These are phyloP conservation scores for Xanthoconium purpureum DNA, from an alignment of 768 basidiomycete genomes.

Conservation along the genomic window DNA sequence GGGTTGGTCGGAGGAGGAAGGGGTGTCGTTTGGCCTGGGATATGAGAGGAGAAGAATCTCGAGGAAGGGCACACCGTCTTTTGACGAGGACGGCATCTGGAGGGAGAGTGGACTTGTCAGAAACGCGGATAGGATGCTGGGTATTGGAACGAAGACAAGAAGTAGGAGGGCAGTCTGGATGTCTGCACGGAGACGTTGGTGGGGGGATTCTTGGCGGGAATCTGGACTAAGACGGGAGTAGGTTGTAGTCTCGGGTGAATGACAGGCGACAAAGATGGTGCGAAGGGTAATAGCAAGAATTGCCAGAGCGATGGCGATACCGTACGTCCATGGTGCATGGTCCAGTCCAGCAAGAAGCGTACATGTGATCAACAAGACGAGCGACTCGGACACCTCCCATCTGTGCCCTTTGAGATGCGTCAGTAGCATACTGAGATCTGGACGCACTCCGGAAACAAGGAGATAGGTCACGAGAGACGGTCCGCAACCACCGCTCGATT, in stretches of 20 bases:
- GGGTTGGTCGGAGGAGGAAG: conserved; percentile 13
- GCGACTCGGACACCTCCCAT: conserved; percentile 16
- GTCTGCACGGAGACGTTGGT: conserved; percentile 11
- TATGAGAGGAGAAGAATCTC: conserved; percentile 42
- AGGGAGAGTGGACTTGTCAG: not conserved
- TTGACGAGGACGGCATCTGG: conserved; percentile 14
- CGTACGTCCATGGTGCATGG: conserved; percentile 40
- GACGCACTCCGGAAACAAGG: conserved; percentile 17
- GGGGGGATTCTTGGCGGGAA: not conserved
- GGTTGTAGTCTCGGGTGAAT: not conserved
- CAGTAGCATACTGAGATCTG: conserved; percentile 1
- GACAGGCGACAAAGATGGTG: not conserved
- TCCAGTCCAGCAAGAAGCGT: conserved; percentile 29
- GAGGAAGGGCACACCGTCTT: conserved; percentile 30
- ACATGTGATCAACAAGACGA: conserved; percentile 9
- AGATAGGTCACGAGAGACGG: conserved; percentile 29
- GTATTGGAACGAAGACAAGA: conserved; percentile 12
- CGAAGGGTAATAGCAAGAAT: conserved; percentile 19
- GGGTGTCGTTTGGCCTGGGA: conserved; percentile 36
- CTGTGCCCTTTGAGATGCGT: conserved; percentile 6
- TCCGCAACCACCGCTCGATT: conserved; percentile 37
- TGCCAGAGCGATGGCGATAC: conserved; percentile 26
- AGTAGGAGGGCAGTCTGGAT: conserved; percentile 20
- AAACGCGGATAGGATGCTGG: not conserved
- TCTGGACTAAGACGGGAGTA: not conserved